Conservation (phyloP, 1,284 basidiomycete species). For the Cerrena zonata region DNA sequence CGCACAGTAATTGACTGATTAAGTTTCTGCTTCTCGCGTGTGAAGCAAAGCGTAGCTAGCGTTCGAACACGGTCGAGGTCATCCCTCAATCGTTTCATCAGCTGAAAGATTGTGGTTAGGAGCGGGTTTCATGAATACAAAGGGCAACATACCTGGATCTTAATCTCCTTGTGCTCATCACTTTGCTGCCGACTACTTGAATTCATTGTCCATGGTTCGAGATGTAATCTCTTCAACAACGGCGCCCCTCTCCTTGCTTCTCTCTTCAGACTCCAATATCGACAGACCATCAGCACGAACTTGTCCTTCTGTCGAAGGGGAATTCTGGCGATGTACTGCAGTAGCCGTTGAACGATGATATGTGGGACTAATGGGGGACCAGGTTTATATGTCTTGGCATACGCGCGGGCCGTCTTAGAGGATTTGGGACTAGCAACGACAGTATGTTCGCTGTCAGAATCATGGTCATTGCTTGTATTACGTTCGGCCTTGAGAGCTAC, state of each 20-base stretch:
- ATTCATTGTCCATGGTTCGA: constrained; percentile 95
- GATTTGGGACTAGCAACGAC: constrained; percentile 27
- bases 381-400: constrained; percentile 74
- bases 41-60: constrained; percentile 68
- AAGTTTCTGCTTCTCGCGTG: constrained; percentile 82
- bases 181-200: constrained; percentile 61
- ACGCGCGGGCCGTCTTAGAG: constrained; percentile 72
- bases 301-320: constrained; percentile 71
- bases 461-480: constrained; percentile 29
- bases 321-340: constrained; percentile 73
- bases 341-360: constrained; percentile 70
- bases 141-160: constrained; percentile 59
- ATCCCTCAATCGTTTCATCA: constrained; percentile 63
- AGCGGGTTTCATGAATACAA: no score
- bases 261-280: constrained; percentile 96
- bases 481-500: constrained; percentile 50
- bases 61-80: constrained; percentile 76
- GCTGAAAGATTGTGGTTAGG: constrained; percentile 35
- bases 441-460: constrained; percentile 28
- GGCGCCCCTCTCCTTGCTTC: constrained; percentile 92
- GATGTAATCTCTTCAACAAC: constrained; percentile 85
- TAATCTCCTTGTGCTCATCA: constrained; percentile 80
- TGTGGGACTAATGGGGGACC: constrained; percentile 73
- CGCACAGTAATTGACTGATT: constrained; percentile 69
- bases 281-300: constrained; percentile 75